A percentile compares a stretch with the other conserved stretches of the same genome.
These are phyloP conservation scores for Podaxis sp. DNA, from an alignment of 768 basidiomycete species.

Conservation along the genomic window DNA sequence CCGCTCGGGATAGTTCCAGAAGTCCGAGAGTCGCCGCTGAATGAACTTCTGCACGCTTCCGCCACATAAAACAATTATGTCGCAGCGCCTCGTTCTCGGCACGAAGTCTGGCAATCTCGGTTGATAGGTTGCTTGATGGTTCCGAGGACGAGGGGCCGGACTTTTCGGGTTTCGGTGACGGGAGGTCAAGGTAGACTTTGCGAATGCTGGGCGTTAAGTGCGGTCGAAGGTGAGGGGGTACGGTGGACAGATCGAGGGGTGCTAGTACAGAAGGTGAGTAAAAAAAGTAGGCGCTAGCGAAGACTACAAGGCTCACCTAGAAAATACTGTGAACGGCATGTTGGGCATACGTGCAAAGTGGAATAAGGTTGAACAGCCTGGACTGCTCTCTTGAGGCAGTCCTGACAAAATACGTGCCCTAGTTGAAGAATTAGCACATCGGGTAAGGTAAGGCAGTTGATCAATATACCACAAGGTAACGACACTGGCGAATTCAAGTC, in stretches of 20 bases:
- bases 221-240: conserved; percentile 60
- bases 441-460: neutral
- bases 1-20: conserved; percentile 40
- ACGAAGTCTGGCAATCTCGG: conserved; percentile 39
- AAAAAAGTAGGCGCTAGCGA: neutral
- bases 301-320: conserved; percentile 41
- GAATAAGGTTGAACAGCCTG: conserved; percentile 47
- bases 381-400: conserved; percentile 53
- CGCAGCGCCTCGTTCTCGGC: conserved; percentile 45
- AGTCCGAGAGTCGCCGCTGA: conserved; percentile 47
- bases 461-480: conserved; percentile 59
- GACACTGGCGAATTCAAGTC: conserved; percentile 53
- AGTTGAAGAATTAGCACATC: conserved; percentile 2
- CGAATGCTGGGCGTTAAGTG: conserved; percentile 60
- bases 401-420: conserved; percentile 68
- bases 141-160: conserved; percentile 4
- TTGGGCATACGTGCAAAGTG: conserved; percentile 54
- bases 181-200: conserved; percentile 47
- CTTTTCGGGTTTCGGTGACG: conserved; percentile 20
- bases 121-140: conserved; percentile 21
- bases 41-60: conserved; percentile 49
- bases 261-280: conserved; percentile 30
- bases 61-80: conserved; percentile 44
- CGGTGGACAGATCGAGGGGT: conserved; percentile 43
- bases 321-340: conserved; percentile 54